Base-by-base conservation (phyloP, 805 yeast genomes). In the Starmerella riodocensis region DNA sequence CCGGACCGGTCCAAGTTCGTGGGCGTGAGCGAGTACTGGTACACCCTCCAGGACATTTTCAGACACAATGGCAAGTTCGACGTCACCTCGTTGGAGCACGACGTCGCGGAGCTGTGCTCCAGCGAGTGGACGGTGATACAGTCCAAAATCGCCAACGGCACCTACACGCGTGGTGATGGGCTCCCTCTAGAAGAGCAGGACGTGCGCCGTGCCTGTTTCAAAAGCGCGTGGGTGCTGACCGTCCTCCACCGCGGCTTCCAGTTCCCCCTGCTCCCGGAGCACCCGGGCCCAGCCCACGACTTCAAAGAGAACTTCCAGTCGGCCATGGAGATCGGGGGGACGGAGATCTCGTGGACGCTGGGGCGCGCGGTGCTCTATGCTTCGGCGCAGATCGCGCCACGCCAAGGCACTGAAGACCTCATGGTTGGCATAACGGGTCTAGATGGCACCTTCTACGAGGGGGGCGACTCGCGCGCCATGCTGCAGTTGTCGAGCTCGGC, bases 11-110 rank as follows among this genome's bases (percentile, higher is more conserved):
- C 84, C 52, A 79, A 74, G 52, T 86, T 91, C 59, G 79, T 91
- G 22, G 98, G 98, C 0, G 78, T 88, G 18, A 82, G 94, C 6
- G 98, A 91, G 59, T 91, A 84, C 62, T 91, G 97, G 96, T 88
- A 91, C 56, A 84, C 96, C 1, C 86, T 95, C 3, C 81, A 85
- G 56, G 97, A 88, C 54, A 73, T 88, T 4, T 86, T 86, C 57
- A 74, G 78, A 29, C 69, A 84, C 63, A 88, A 93, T 3, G 97
- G 96, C 12, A 83, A 76, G 40, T 86, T 86, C 57, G 82, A 82
- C 53, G 88, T 76, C 54, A 66, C 70, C 27, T 63, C 68, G 29
- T 84, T 81, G 53, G 78, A 74, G 54, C 70, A 65, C 26, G 70
- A 72, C 37, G 80, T 85, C 3, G 69, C 71, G 44, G 67, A 69